phyloP scores from a whole-genome alignment of 495 filamentous ascomycete genomes.

The Tuber magnatum region DNA sequence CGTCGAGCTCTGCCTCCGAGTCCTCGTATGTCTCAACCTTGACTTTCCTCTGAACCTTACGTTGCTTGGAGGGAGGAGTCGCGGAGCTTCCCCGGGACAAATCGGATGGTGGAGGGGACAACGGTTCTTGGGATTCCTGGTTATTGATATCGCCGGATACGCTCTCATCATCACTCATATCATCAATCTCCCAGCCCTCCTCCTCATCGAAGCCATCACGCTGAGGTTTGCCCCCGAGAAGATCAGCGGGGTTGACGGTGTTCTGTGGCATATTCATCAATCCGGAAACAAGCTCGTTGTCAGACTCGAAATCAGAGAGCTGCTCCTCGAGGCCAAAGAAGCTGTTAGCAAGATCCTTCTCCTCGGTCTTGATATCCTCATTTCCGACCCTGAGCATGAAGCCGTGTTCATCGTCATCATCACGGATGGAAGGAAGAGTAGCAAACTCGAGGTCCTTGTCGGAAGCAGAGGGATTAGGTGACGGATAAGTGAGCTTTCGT shows the following conservation, averaged over 20 bases:
- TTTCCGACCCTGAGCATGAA: slow-evolving; percentile 59
- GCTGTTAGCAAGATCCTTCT: slow-evolving; percentile 51
- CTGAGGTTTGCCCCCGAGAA: slow-evolving; percentile 70
- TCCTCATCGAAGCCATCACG: slow-evolving; percentile 52
- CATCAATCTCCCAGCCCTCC: slow-evolving; percentile 54
- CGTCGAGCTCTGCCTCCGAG: slow-evolving; percentile 39
- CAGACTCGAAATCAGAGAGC: slow-evolving; percentile 84
- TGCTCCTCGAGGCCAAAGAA: slow-evolving; percentile 68
- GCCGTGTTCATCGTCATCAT: slow-evolving; percentile 64
- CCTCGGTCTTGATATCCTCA: slow-evolving; percentile 46
- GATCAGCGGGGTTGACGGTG: slow-evolving; percentile 54
- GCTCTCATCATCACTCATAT: slow-evolving; percentile 53
- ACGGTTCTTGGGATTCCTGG: slow-evolving; percentile 36
- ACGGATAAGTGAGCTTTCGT: slow-evolving; percentile 75
- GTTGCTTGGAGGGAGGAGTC: slow-evolving; percentile 43
- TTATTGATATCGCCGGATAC: slow-evolving; percentile 40
- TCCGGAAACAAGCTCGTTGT: slow-evolving; percentile 76
- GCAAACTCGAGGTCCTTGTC: slow-evolving; percentile 59
- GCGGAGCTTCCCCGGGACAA: slow-evolving; percentile 40
- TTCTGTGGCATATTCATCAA: slow-evolving; percentile 60
- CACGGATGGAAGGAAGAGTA: slow-evolving; percentile 53
- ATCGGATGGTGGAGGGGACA: slow-evolving; percentile 47
- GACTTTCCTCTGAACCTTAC: slow-evolving; percentile 62
- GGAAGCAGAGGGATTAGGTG: slow-evolving; percentile 48
- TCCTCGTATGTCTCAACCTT: slow-evolving; percentile 44